Evolutionary conservation across 1,139 yeast genomes (phyloP), one percentile per base, ranked within the genome.

Genomic region (Candida glucosophila): DNA sequence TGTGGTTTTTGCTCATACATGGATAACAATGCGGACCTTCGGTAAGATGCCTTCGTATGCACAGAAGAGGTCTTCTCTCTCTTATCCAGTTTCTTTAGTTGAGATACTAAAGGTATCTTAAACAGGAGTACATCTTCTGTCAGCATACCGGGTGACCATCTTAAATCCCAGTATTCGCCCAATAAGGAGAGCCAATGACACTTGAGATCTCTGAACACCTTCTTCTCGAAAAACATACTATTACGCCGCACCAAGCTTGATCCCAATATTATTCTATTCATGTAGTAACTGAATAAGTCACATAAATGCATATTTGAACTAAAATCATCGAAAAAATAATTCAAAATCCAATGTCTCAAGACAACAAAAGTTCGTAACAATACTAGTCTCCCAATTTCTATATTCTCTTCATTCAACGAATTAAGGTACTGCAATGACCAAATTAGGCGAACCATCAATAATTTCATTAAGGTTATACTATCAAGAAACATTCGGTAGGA

Each of bases 321-420:
- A 43, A 79, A 80, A 44, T 80, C 90, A 40, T 78, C 83, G 22
- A 69, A 59, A 40, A 77, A 80, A 44, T 78, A 78, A 46, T 80
- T 88, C 33, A 82, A 54, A 17, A 90, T 54, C 95, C 97, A 90
- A 52, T 85, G 95, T 41, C 97, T 68, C 25, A 90, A 44, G 18
- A 82, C 77, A 20, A 85, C 95, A 57, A 88, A 90, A 0, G 93
- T 78, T 39, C 97, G 67, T 20, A 88, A 69, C n/a, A 83, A 58
- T 2, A 80, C 79, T 26, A 80, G 60, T 36, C 77, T 71, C 4
- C 92, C 93, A 6, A 69, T 47, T 32, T 59, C 67, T n/a, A 52
- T 48, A 22, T 56, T 55, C 13, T 55, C 46, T 15, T 49, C 57
- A 22, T 37, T 41, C 23, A 32, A 39, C 23, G 49, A 61, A 41